phyloP scores from a whole-genome alignment of 441 rosid genomes.

The Bruguiera hainesii region DNA sequence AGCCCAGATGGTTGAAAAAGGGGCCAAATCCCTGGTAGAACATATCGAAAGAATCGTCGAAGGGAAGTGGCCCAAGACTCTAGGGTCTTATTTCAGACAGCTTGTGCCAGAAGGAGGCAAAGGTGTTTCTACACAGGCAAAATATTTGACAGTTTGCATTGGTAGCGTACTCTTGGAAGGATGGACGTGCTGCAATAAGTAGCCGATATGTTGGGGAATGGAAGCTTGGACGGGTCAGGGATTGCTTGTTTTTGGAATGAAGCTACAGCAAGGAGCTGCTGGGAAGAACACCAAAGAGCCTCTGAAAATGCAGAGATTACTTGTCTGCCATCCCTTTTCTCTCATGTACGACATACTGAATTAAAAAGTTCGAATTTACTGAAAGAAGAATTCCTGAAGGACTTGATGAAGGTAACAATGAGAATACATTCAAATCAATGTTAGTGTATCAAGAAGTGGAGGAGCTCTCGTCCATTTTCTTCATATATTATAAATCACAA shows the following conservation, averaged over 20 bases:
- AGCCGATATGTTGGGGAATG: too few species aligned
- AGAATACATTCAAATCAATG: too few species aligned
- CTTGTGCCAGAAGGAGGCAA: constrained; percentile 57
- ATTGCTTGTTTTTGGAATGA: constrained; percentile 23
- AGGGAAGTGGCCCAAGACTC: not conserved
- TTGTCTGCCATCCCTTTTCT: constrained; percentile 31
- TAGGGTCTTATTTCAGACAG: not conserved
- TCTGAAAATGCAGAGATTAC: constrained; percentile 25
- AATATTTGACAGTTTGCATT: constrained; percentile 24
- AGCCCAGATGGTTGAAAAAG: not conserved
- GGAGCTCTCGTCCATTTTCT: too few species aligned
- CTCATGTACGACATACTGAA: constrained; percentile 25
- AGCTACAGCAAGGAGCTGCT: constrained; percentile 25
- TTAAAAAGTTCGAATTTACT: too few species aligned
- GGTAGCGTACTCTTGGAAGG: too few species aligned
- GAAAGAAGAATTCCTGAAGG: too few species aligned
- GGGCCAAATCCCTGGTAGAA: not conserved
- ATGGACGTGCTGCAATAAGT: too few species aligned
- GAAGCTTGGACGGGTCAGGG: too few species aligned
- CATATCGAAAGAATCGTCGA: not conserved
- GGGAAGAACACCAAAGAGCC: constrained; percentile 34
- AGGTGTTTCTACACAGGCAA: constrained; percentile 45
- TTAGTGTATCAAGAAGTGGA: too few species aligned
- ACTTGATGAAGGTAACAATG: too few species aligned
- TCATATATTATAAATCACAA: too few species aligned